These are phyloP conservation scores for Sonneratia caseolaris DNA, from an alignment of 345 rosid genomes.

Conservation along the genomic window DNA sequence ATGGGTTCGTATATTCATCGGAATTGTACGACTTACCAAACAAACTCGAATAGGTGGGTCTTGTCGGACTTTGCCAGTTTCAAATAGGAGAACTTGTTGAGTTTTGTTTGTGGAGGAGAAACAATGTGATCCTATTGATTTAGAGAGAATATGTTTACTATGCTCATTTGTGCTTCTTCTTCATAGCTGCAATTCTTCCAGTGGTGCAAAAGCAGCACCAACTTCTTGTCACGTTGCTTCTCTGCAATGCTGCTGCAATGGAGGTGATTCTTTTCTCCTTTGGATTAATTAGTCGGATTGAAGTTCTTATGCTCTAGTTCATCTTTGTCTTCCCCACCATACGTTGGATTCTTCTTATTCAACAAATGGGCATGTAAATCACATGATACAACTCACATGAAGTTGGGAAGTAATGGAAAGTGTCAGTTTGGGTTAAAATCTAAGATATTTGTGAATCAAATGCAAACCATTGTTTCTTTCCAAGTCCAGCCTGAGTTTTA, in stretches of 20 bases:
- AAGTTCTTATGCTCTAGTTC: background rate
- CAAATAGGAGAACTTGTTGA: too few relatives aligned
- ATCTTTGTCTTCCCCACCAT: too few relatives aligned
- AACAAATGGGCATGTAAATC: background rate
- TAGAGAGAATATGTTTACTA: background rate
- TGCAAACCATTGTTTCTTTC: background rate
- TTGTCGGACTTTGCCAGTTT: too few relatives aligned
- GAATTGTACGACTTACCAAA: background rate
- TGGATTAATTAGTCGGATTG: background rate
- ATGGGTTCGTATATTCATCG: background rate
- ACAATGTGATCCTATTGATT: background rate
- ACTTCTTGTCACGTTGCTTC: conserved; percentile 17
- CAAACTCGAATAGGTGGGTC: too few relatives aligned
- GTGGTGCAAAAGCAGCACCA: conserved; percentile 19
- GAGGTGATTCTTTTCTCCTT: conserved; percentile 7
- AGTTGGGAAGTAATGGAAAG: too few relatives aligned
- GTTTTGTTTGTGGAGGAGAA: too few relatives aligned
- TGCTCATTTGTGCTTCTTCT: background rate
- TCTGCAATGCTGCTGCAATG: conserved; percentile 17
- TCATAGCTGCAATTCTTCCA: conserved; percentile 15
- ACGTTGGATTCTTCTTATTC: background rate
- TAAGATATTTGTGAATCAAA: background rate
- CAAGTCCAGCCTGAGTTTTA: too few relatives aligned
- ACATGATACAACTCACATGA: background rate
- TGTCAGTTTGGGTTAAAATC: too few relatives aligned